These are phyloP conservation scores for Beta corolliflora DNA, from an alignment of 179 eudicot species.

Conservation along the genomic window DNA sequence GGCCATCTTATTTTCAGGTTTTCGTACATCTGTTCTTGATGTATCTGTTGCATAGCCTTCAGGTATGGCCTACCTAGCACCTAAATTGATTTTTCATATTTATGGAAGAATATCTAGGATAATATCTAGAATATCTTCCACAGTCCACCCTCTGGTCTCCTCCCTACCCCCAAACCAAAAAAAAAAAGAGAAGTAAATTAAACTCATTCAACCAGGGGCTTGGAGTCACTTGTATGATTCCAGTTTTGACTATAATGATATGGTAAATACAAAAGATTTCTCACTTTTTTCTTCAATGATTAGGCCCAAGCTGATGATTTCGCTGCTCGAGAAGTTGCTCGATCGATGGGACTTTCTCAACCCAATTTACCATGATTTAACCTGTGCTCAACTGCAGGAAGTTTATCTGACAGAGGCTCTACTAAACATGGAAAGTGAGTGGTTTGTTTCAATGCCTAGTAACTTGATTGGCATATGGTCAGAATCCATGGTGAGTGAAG, in stretches of 20 bases:
- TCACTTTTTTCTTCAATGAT: conserved; percentile 19
- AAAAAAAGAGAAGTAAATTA: not conserved
- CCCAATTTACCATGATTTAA: conserved; percentile 50
- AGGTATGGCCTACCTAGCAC: conserved; percentile 48
- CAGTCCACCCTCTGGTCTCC: not conserved
- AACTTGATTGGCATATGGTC: conserved; percentile 4
- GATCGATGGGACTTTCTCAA: conserved; percentile 75
- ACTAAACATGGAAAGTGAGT: not conserved
- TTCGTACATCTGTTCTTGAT: conserved; percentile 97
- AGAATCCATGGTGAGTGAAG: not conserved
- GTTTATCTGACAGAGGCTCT: not conserved
- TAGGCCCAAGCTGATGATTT: conserved; percentile 80
- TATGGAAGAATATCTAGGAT: not conserved
- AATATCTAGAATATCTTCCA: too few species aligned
- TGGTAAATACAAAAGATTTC: not conserved
- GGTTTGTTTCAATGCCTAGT: conserved; percentile 3
- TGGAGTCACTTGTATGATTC: not conserved
- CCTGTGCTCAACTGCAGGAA: conserved; percentile 10
- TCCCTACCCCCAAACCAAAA: not conserved
- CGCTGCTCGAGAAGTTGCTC: conserved; percentile 66
- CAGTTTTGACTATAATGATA: not conserved
- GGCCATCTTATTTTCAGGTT: conserved; percentile 55
- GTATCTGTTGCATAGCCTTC: conserved; percentile 95
- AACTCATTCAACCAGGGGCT: not conserved
- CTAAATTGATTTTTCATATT: not conserved